Conservation (phyloP, 805 yeast species). For the Zygosaccharomyces bailii region DNA sequence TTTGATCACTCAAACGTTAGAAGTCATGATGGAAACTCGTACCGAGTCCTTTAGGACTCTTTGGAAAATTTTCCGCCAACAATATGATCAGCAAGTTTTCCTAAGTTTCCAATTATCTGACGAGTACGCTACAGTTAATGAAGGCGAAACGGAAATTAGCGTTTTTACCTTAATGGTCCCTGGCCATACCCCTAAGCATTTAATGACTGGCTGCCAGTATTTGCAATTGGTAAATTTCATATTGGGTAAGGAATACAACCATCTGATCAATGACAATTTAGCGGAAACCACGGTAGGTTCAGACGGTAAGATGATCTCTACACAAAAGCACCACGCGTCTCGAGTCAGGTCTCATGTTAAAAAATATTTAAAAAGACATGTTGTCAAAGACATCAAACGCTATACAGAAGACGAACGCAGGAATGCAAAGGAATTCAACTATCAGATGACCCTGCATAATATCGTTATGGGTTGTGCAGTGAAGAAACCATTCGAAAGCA, state of each 20-base stretch:
- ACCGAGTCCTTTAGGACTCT: constrained; percentile 17
- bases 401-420: constrained; percentile 16
- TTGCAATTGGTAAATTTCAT: constrained; percentile 20
- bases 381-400: constrained; percentile 18
- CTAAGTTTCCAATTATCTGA: constrained; percentile 15
- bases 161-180: constrained; percentile 14
- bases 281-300: constrained; percentile 22
- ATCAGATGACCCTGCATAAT: constrained; percentile 12
- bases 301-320: constrained; percentile 23
- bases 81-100: constrained; percentile 13
- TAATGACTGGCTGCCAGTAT: constrained; percentile 22
- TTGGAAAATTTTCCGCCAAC: constrained; percentile 18
- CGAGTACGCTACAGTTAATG: constrained; percentile 9
- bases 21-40: constrained; percentile 1
- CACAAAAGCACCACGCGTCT: constrained; percentile 23
- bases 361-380: constrained; percentile 20
- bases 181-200: constrained; percentile 16
- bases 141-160: constrained; percentile 13
- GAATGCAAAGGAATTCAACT: constrained; percentile 11
- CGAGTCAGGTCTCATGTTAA: constrained; percentile 23
- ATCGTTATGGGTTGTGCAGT: constrained; percentile 12
- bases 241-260: constrained; percentile 19
- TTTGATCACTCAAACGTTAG: constrained; percentile 6
- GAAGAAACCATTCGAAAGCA: constrained; percentile 16
- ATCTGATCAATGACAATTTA: constrained; percentile 18